phyloP scores from a whole-genome alignment of 176 grass and related monocot species.

The Rhynchospora breviuscula region DNA sequence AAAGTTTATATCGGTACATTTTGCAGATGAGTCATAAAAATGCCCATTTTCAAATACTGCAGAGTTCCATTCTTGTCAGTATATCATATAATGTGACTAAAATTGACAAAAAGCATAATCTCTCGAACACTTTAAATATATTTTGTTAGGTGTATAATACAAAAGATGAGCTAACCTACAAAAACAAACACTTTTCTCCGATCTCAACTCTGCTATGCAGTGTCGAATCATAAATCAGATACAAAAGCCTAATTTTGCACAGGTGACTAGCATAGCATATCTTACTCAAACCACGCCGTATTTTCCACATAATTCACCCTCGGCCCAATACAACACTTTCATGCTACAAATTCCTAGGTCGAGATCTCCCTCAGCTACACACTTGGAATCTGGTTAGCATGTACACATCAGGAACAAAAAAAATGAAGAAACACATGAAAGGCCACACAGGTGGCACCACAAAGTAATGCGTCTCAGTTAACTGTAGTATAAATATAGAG shows the following conservation, averaged over 20 bases:
- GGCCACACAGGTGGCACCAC: neutral
- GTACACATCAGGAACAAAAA: neutral
- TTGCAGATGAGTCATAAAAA: neutral
- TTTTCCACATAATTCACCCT: conserved; percentile 8
- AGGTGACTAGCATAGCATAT: neutral
- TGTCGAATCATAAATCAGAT: neutral
- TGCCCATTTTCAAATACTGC: too few relatives aligned
- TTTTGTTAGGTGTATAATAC: neutral
- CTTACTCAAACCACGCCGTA: neutral
- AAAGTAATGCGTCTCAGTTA: conserved; percentile 4
- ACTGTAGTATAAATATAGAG: conserved; percentile 25
- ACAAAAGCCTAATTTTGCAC: neutral
- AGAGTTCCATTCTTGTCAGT: too few relatives aligned
- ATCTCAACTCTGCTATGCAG: conserved; percentile 3
- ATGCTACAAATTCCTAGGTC: neutral
- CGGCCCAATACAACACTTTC: neutral
- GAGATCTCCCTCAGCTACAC: neutral
- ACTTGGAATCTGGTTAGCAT: neutral
- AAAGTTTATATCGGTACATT: neutral
- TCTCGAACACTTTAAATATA: neutral
- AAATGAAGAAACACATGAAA: conserved; percentile 4
- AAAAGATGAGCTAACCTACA: conserved; percentile 11
- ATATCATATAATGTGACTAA: too few relatives aligned
- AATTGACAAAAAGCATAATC: neutral
- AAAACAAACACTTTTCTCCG: neutral